Conservation (phyloP, 1,284 basidiomycete genomes). For the Malassezia vespertilionis region DNA sequence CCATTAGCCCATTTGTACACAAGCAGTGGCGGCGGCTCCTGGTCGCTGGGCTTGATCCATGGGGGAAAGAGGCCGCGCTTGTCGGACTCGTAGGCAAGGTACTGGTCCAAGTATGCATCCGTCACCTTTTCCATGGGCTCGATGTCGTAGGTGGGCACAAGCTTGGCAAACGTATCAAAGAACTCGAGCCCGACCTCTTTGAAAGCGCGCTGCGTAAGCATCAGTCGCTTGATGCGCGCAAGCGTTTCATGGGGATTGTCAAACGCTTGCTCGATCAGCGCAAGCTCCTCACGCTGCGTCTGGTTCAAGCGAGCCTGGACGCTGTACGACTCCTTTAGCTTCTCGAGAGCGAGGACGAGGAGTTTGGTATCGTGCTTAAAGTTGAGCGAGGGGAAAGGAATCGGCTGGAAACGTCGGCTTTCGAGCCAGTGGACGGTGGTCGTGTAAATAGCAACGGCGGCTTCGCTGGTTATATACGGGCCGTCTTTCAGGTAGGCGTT, state of each 20-base stretch:
- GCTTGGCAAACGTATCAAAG: constrained; percentile 45
- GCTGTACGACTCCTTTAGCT: constrained; percentile 46
- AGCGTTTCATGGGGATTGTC: constrained; percentile 47
- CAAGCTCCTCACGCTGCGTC: constrained; percentile 46
- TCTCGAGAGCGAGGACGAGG: constrained; percentile 43
- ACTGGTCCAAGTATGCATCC: constrained; percentile 46
- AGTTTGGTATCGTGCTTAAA: constrained; percentile 47
- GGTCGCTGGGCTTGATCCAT: constrained; percentile 47
- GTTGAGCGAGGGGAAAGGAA: constrained; percentile 47
- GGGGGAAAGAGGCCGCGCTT: constrained; percentile 47
- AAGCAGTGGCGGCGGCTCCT: constrained; percentile 44
- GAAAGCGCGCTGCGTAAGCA: constrained; percentile 47
- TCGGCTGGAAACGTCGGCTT: constrained; percentile 44
- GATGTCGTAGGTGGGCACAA: constrained; percentile 46
- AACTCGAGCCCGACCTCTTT: constrained; percentile 47
- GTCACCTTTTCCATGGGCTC: constrained; percentile 48
- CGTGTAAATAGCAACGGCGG: constrained; percentile 46
- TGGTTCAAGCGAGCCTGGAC: constrained; percentile 47
- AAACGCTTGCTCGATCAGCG: constrained; percentile 47
- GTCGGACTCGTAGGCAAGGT: constrained; percentile 46
- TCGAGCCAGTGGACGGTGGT: constrained; percentile 47
- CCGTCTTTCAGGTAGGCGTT: constrained; percentile 46
- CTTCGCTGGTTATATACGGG: constrained; percentile 45
- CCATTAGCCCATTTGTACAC: constrained; percentile 48
- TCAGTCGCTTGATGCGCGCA: constrained; percentile 45